Evolutionary conservation across 1,284 basidiomycete genomes (phyloP).

Genomic region (Apiotrichum domesticum): DNA sequence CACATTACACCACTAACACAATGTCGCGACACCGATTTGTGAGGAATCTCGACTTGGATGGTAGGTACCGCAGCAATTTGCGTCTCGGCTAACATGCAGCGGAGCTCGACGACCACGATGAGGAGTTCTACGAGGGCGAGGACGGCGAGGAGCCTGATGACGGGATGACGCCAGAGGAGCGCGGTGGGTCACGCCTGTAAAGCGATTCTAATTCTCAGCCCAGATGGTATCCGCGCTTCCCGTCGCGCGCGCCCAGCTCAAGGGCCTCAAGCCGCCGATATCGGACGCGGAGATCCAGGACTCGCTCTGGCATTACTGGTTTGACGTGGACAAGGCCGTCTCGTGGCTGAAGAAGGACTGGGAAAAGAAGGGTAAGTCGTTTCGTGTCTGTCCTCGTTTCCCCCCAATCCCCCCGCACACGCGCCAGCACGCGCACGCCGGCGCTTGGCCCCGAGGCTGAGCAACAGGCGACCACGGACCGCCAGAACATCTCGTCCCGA

Average conservation of each 20-base stretch:
- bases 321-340: slow-evolving; percentile 73
- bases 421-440: not conserved
- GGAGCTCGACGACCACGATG: slow-evolving; percentile 23
- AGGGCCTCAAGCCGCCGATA: slow-evolving; percentile 62
- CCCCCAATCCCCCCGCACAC: not conserved
- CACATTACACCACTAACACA: not conserved
- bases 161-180: slow-evolving; percentile 35
- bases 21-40: slow-evolving; percentile 84
- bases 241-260: slow-evolving; percentile 61
- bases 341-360: slow-evolving; percentile 57
- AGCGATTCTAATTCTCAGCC: slow-evolving; percentile 48
- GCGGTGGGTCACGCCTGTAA: slow-evolving; percentile 42
- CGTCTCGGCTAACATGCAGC: not conserved
- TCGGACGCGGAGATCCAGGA: slow-evolving; percentile 71
- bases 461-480: slow-evolving; percentile 22
- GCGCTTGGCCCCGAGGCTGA: slow-evolving; percentile 1
- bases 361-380: slow-evolving; percentile 71
- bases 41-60: slow-evolving; percentile 79
- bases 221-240: slow-evolving; percentile 66
- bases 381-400: not conserved
- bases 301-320: slow-evolving; percentile 81
- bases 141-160: slow-evolving; percentile 42
- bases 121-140: slow-evolving; percentile 16
- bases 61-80: slow-evolving; percentile 47
- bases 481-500: slow-evolving; percentile 27